Conservation (phyloP, 2,329 filamentous ascomycete genomes). For the Alternaria sp. region DNA sequence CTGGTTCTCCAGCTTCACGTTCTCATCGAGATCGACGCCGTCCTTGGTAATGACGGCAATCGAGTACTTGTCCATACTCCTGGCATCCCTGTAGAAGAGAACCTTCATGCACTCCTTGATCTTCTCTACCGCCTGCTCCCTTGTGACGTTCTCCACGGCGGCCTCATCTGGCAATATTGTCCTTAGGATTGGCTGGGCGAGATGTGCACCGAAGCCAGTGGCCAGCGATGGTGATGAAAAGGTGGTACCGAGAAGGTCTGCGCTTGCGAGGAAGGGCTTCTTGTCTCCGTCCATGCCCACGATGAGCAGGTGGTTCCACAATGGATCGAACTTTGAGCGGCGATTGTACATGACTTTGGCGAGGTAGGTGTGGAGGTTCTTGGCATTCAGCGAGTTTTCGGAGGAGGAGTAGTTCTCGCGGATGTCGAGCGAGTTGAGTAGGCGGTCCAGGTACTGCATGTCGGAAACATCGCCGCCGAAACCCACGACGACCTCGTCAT, state of each 20-base stretch:
- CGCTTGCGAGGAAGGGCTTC: slow-evolving; percentile 87
- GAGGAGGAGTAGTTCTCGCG: slow-evolving; percentile 79
- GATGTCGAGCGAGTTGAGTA: slow-evolving; percentile 85
- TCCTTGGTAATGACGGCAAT: slow-evolving; percentile 89
- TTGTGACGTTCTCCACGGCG: slow-evolving; percentile 71
- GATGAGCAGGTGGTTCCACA: slow-evolving; percentile 96
- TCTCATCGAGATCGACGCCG: slow-evolving; percentile 80
- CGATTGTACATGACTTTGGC: slow-evolving; percentile 95
- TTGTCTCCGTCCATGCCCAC: slow-evolving; percentile 79
- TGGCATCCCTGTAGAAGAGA: slow-evolving; percentile 93
- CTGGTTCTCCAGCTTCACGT: slow-evolving; percentile 90
- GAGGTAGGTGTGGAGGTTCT: slow-evolving; percentile 96
- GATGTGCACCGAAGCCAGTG: slow-evolving; percentile 90
- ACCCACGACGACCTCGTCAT: slow-evolving; percentile 81
- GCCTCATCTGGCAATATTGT: slow-evolving; percentile 84
- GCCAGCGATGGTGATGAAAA: slow-evolving; percentile 88
- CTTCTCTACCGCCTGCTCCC: slow-evolving; percentile 79
- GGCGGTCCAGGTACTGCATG: slow-evolving; percentile 97
- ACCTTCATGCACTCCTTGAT: slow-evolving; percentile 98
- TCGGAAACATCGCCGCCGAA: slow-evolving; percentile 98
- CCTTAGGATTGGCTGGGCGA: slow-evolving; percentile 91
- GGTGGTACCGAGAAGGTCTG: slow-evolving; percentile 91
- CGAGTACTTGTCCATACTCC: slow-evolving; percentile 89
- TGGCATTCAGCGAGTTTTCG: slow-evolving; percentile 73
- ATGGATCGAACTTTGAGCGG: slow-evolving; percentile 91